Percentiles rank a stretch among this genome's conserved stretches.
Conservation (phyloP, 2,329 filamentous ascomycete species). For the Fusarium tupiense region DNA sequence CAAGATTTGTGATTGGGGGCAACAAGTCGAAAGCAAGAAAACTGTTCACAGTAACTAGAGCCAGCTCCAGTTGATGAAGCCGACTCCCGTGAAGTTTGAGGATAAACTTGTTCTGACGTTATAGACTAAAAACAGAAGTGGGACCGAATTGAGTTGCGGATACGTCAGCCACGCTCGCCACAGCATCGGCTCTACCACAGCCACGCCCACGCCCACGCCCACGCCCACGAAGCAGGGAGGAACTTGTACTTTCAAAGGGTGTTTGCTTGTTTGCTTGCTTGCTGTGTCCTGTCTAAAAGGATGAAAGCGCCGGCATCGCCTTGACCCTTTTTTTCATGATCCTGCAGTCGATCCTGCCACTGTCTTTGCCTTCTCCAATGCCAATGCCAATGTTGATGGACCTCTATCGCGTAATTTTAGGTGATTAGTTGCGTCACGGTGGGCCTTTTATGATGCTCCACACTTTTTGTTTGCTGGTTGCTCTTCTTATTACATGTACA, state of each 20-base stretch:
- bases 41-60: background rate
- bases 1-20: background rate
- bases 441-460: slow-evolving; percentile 8
- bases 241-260: background rate
- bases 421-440: slow-evolving; percentile 34
- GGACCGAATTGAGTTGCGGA: background rate
- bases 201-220: slow-evolving; percentile 7
- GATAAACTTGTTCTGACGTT: slow-evolving; percentile 22
- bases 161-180: slow-evolving; percentile 15
- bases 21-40: background rate
- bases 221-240: background rate
- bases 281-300: background rate
- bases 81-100: slow-evolving; percentile 15
- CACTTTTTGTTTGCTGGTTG: slow-evolving; percentile 14
- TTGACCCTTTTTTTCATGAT: background rate
- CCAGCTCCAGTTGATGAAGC: slow-evolving; percentile 4
- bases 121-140: background rate
- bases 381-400: background rate
- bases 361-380: background rate
- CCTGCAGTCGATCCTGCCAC: background rate
- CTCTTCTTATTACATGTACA: background rate
- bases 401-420: slow-evolving; percentile 31
- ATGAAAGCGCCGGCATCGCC: background rate
- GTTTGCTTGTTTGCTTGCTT: background rate
- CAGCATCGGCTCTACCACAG: slow-evolving; percentile 2